Percentiles rank a stretch among this genome's conserved stretches.
Conservation (phyloP, 768 basidiomycete genomes). For the Suillus tomentosus region DNA sequence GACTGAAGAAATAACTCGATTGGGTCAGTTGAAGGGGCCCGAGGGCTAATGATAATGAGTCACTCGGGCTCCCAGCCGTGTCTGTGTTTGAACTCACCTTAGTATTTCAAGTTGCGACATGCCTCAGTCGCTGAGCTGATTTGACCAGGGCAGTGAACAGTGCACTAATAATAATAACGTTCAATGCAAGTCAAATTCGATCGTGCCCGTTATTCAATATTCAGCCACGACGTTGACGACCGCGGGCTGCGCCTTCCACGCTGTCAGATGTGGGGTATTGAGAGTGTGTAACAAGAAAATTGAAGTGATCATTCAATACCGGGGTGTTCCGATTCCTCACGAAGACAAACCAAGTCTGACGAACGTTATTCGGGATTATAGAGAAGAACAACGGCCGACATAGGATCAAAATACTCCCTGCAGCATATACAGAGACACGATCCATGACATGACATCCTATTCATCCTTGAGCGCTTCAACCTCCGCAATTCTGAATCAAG, state of each 20-base stretch:
- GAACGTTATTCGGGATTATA: conserved; percentile 11
- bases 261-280: background rate
- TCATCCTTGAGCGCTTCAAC: conserved; percentile 24
- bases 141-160: background rate
- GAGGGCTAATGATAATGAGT: background rate
- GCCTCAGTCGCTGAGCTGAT: background rate
- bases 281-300: background rate
- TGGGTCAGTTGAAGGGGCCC: background rate
- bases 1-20: background rate
- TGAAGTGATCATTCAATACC: background rate
- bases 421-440: conserved; percentile 5
- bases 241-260: background rate
- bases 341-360: background rate
- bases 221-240: background rate
- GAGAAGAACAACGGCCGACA: conserved; percentile 18
- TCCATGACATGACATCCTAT: conserved; percentile 30
- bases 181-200: background rate
- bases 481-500: conserved; percentile 21
- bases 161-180: background rate
- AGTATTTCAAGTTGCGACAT: background rate
- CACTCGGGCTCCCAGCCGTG: background rate
- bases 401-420: conserved; percentile 15
- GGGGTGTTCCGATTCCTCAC: conserved; percentile 6
- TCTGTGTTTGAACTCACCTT: background rate
- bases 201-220: background rate